A percentile compares a stretch with the other conserved stretches of the same genome.
Evolutionary conservation across 768 basidiomycete genomes (phyloP).

Genomic region (Nidularia pulvinata): DNA sequence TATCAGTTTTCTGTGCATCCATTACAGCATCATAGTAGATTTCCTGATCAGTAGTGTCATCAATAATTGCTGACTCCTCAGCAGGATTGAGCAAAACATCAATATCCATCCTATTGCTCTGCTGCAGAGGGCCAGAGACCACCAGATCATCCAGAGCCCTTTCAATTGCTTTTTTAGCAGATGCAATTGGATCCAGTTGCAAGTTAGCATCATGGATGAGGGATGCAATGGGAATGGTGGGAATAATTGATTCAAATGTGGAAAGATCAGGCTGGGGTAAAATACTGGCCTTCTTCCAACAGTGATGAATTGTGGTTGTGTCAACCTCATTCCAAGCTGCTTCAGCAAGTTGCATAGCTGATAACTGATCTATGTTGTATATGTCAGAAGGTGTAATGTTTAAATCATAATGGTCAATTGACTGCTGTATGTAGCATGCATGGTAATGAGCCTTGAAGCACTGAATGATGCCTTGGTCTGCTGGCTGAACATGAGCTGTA

Average conservation of each 20-base stretch:
- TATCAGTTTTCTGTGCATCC: no score
- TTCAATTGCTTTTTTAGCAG: no score
- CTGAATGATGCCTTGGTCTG: conserved; percentile 22
- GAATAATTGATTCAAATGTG: conserved; percentile 1
- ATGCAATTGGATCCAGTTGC: not conserved
- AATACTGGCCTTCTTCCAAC: conserved; percentile 23
- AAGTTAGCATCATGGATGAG: conserved; percentile 6
- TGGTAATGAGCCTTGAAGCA: conserved; percentile 26
- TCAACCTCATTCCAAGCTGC: conserved; percentile 22
- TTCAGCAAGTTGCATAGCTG: conserved; percentile 24
- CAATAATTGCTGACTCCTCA: no score
- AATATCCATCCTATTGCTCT: no score
- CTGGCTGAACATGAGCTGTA: conserved; percentile 22
- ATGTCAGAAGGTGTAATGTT: conserved; percentile 17
- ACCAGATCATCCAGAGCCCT: no score
- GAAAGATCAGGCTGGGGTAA: conserved; percentile 2
- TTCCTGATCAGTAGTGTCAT: no score
- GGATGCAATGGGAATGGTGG: conserved; percentile 11
- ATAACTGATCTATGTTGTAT: conserved; percentile 25
- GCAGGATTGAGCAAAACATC: no score
- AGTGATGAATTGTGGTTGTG: conserved; percentile 19
- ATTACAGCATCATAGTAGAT: no score
- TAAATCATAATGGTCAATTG: conserved; percentile 17
- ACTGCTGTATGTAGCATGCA: conserved; percentile 12
- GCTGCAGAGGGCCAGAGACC: no score